Base-by-base conservation (phyloP, 352 stramenopile species). In the Phytopythium vexans region DNA sequence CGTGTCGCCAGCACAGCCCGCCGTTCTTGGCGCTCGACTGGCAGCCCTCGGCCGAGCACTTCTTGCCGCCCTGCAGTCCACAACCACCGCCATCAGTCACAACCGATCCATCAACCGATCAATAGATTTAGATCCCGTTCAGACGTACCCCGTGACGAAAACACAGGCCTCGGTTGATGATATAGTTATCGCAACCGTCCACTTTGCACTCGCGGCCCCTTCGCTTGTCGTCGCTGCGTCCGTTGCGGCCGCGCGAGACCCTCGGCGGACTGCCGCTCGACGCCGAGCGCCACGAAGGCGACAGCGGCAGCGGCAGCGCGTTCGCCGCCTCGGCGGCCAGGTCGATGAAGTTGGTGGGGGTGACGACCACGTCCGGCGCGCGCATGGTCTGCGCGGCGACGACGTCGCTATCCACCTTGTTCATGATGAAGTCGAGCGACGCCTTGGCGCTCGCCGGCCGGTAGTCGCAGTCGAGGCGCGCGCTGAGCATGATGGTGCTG, bases 1-100 rank as follows among this genome's bases (percentile, higher is more conserved):
- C 74, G 42, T 85, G 74, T 36, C 72, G 75, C 74, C 74, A 85
- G 54, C 74, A 85, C 34, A 82, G 51, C 0, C 70, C 70, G 4
- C 38, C 41, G 34, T 72, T 63, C 56, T 85, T 81, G 52, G 72
- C 67, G 39, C 69, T 74, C 11, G 60, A 66, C 9, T 46, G 60
- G 52, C 73, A 84, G 32, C 62, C 70, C 39, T 74, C 59, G 12
- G 67, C 41, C 0, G 66, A 62, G 45, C 73, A 84, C 34, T 72
- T 60, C 62, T 84, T 84, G 36, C 68, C 73, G 6, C 73, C 73
- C 73, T 82, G 37, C 34, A 36, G 8, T 36, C n/a, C 21, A 27
- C 21, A 27, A 2, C 21, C 1, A 27, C 21, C 21, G 21, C 2
- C 21, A 2, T 27, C 21, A 27, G 21, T 27, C 21, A 27, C 21